Conservation (phyloP, 257 asterid genomes). For the Handroanthus guayacan region DNA sequence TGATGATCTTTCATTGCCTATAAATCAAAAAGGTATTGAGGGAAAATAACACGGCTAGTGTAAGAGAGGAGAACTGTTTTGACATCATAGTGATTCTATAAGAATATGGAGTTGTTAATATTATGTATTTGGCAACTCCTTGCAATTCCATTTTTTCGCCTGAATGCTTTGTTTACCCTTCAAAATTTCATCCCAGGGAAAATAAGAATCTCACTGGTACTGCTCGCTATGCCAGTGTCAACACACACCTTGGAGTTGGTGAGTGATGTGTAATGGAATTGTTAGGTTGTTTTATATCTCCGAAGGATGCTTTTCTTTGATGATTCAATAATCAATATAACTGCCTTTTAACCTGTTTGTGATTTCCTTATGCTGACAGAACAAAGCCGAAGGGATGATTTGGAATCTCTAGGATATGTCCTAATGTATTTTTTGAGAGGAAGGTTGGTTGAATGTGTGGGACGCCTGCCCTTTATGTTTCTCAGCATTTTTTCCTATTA, state of each 20-base stretch:
- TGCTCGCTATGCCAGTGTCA: conserved; percentile 97
- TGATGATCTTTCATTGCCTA: conserved; percentile 16
- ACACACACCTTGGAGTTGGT: conserved; percentile 96
- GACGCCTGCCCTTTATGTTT: conserved; percentile 26
- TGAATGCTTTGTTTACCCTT: conserved; percentile 25
- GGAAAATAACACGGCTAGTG: too few relatives aligned
- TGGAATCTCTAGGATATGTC: conserved; percentile 95
- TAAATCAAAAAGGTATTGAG: too few relatives aligned
- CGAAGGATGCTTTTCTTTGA: conserved; percentile 23
- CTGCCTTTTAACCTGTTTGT: conserved; percentile 17
- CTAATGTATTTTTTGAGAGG: conserved; percentile 97
- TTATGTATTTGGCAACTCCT: neutral
- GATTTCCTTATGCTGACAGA: conserved; percentile 54
- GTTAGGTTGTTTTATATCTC: conserved; percentile 20
- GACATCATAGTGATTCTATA: neutral
- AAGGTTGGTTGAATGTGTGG: conserved; percentile 70
- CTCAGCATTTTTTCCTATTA: conserved; percentile 20
- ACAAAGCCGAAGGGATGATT: conserved; percentile 96
- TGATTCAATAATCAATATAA: conserved; percentile 12
- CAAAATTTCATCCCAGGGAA: conserved; percentile 63
- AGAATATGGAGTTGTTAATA: neutral
- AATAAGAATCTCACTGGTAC: conserved; percentile 97
- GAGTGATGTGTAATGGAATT: conserved; percentile 43
- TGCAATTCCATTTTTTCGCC: conserved; percentile 9
- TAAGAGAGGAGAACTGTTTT: too few relatives aligned